phyloP scores from a whole-genome alignment of 2,329 filamentous ascomycete species.

The Beauveria caledonica region DNA sequence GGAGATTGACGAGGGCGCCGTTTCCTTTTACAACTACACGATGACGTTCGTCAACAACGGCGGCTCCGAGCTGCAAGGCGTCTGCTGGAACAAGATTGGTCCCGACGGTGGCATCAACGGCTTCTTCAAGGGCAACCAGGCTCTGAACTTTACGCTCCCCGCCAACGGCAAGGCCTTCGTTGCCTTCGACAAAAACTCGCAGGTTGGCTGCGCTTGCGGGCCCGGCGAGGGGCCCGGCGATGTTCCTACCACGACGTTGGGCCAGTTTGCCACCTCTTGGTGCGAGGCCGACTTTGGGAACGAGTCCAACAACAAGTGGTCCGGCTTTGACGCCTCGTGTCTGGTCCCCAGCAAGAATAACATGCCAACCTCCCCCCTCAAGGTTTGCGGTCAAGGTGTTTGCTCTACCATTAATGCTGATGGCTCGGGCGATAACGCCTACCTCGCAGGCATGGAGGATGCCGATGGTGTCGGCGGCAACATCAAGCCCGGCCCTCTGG shows the following conservation, averaged over 20 bases:
- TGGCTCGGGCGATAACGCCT: conserved; percentile 30
- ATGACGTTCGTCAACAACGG: conserved; percentile 32
- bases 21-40: conserved; percentile 36
- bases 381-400: conserved; percentile 29
- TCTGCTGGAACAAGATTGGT: conserved; percentile 47
- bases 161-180: conserved; percentile 30
- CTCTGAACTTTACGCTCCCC: conserved; percentile 33
- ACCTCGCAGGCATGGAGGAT: conserved; percentile 28
- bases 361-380: conserved; percentile 27
- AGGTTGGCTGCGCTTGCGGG: conserved; percentile 40
- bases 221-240: conserved; percentile 19
- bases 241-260: conserved; percentile 27
- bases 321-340: conserved; percentile 42
- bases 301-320: conserved; percentile 38
- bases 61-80: conserved; percentile 29
- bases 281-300: conserved; percentile 42
- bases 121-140: conserved; percentile 36
- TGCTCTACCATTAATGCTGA: conserved; percentile 34
- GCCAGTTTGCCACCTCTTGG: conserved; percentile 39
- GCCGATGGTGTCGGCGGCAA: conserved; percentile 34
- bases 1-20: conserved; percentile 29
- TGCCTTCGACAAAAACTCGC: conserved; percentile 37
- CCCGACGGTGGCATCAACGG: conserved; percentile 35
- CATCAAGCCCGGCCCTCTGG: conserved; percentile 21
- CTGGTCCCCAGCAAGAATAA: conserved; percentile 32